phyloP scores from a whole-genome alignment of 495 filamentous ascomycete species.

The Aspergillus bridgeri region DNA sequence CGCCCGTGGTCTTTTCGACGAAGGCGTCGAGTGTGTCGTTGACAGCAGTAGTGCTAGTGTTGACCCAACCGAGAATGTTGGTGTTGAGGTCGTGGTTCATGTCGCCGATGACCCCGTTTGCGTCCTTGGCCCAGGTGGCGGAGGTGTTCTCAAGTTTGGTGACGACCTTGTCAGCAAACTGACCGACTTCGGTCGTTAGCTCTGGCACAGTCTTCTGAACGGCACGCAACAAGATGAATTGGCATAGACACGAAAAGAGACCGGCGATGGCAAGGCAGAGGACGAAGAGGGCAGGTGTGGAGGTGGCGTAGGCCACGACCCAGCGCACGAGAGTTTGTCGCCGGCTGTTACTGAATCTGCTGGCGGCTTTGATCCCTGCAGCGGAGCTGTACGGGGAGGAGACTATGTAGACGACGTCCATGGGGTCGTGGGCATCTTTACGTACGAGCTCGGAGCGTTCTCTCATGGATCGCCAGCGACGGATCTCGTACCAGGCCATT shows the following conservation, averaged over 20 bases:
- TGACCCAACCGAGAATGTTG: conserved; percentile 86
- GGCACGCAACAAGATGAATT: conserved; percentile 70
- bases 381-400: conserved; percentile 72
- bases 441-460: conserved; percentile 63
- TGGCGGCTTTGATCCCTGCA: conserved; percentile 69
- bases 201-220: conserved; percentile 74
- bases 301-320: conserved; percentile 83
- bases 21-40: conserved; percentile 85
- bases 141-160: conserved; percentile 67
- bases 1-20: conserved; percentile 65
- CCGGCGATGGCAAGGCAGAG: conserved; percentile 83
- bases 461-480: conserved; percentile 70
- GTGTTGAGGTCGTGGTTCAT: conserved; percentile 74
- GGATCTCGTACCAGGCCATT: conserved; percentile 76
- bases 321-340: conserved; percentile 73
- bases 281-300: conserved; percentile 79
- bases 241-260: conserved; percentile 78
- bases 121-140: conserved; percentile 67
- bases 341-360: conserved; percentile 61
- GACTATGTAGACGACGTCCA: conserved; percentile 87
- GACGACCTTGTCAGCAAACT: conserved; percentile 81
- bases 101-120: conserved; percentile 67
- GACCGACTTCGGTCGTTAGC: conserved; percentile 70
- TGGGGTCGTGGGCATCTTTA: conserved; percentile 64
- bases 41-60: conserved; percentile 70